Conservation (phyloP, 306 rosid genomes). For the Glycine tomentella region DNA sequence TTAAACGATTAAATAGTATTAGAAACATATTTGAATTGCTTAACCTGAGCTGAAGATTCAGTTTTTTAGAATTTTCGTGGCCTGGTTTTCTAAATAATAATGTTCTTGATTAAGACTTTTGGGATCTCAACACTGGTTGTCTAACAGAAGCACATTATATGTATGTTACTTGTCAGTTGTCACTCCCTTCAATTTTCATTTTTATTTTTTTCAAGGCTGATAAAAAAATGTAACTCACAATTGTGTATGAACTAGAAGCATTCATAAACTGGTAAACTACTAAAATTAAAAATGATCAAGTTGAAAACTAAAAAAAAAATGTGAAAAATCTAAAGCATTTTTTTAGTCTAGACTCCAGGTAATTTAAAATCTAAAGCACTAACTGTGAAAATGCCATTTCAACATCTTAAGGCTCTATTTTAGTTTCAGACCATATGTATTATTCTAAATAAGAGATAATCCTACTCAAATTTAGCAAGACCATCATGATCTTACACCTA, state of each 20-base stretch:
- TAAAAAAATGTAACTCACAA: not conserved
- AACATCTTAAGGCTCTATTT: no score
- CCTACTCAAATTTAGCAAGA: no score
- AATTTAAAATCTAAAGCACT: no score
- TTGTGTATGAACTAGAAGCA: not conserved
- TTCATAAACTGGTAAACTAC: no score
- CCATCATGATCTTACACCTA: no score
- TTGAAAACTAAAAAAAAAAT: no score
- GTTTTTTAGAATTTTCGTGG: conserved; percentile 23
- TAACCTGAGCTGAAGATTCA: conserved; percentile 21
- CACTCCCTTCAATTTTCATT: not conserved
- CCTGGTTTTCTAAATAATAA: conserved; percentile 38
- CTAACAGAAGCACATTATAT: not conserved
- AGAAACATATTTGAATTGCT: conserved; percentile 24
- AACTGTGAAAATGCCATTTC: no score
- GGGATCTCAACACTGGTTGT: not conserved
- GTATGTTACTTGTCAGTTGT: not conserved
- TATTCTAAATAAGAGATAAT: no score
- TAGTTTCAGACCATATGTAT: no score
- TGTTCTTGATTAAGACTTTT: not conserved
- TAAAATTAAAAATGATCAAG: no score
- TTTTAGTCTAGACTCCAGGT: no score
- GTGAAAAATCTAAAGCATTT: no score
- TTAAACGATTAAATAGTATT: not conserved
- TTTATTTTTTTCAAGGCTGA: conserved; percentile 1